phyloP scores from a whole-genome alignment of 768 basidiomycete species.

The Lentinula raphanica region DNA sequence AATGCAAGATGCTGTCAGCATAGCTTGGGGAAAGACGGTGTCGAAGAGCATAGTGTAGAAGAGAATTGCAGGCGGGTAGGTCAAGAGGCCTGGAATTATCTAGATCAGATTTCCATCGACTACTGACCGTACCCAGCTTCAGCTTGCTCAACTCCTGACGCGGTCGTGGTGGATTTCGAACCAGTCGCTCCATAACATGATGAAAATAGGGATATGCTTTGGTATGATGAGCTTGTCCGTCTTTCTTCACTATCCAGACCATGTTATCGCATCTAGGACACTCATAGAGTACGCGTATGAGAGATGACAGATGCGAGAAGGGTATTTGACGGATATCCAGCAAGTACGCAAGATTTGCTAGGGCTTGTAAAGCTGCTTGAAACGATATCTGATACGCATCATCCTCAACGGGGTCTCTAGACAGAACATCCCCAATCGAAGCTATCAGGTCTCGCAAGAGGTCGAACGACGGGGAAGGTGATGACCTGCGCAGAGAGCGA shows the following conservation, averaged over 20 bases:
- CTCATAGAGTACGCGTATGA: conserved; percentile 43
- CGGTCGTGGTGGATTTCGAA: conserved; percentile 22
- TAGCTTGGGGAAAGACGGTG: conserved; percentile 47
- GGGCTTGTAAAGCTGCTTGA: conserved; percentile 47
- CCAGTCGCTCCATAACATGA: conserved; percentile 37
- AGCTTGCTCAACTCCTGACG: conserved; percentile 7
- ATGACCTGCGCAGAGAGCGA: background rate
- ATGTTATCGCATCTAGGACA: conserved; percentile 35
- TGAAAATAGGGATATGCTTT: conserved; percentile 47
- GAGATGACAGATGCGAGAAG: conserved; percentile 34
- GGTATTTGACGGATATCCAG: conserved; percentile 47
- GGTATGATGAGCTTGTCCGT: conserved; percentile 22
- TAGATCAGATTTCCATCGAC: conserved; percentile 15
- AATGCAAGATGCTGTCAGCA: conserved; percentile 44
- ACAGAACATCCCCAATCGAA: conserved; percentile 29
- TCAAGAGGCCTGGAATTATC: conserved; percentile 28
- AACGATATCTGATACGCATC: conserved; percentile 17
- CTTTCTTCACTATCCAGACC: conserved; percentile 31
- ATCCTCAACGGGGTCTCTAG: conserved; percentile 15
- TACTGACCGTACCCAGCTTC: background rate
- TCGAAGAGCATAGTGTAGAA: conserved; percentile 63
- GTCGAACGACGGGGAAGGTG: conserved; percentile 12
- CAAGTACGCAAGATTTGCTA: conserved; percentile 51
- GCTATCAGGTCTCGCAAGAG: conserved; percentile 24
- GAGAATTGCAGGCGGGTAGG: conserved; percentile 47